Percentiles rank a stretch among this genome's conserved stretches.
These are phyloP conservation scores for Colletotrichum higginsianum DNA, from an alignment of 2,329 filamentous ascomycete genomes.

Conservation along the genomic window DNA sequence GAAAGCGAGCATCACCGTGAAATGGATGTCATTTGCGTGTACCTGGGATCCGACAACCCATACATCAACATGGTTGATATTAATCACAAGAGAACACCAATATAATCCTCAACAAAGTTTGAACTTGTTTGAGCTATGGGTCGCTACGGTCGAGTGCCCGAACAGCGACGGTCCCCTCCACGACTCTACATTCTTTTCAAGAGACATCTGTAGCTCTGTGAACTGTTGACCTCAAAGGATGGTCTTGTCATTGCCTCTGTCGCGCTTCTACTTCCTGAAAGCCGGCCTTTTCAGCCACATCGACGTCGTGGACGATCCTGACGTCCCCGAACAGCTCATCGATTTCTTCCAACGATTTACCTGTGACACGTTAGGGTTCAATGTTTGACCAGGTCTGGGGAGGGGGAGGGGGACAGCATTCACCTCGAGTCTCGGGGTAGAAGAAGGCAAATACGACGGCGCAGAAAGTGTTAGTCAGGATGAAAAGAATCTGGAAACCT, in stretches of 20 bases:
- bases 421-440: conserved; percentile 57
- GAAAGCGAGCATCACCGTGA: no score
- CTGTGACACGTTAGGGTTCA: conserved; percentile 44
- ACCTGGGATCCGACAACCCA: no score
- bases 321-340: conserved; percentile 58
- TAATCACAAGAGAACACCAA: no score
- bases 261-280: conserved; percentile 38
- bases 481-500: conserved; percentile 53
- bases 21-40: no score
- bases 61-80: no score
- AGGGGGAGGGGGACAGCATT: neutral
- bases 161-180: no score
- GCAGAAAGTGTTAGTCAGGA: conserved; percentile 56
- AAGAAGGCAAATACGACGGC: conserved; percentile 53
- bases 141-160: no score
- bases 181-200: no score
- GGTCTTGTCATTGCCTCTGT: neutral
- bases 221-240: no score
- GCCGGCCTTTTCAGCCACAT: conserved; percentile 43
- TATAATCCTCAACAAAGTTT: no score
- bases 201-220: neutral
- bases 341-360: conserved; percentile 58
- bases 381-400: rapidly evolving
- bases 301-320: conserved; percentile 47
- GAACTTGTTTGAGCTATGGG: no score